phyloP scores from a whole-genome alignment of 1,284 basidiomycete species.

The Cronartium ribicola region DNA sequence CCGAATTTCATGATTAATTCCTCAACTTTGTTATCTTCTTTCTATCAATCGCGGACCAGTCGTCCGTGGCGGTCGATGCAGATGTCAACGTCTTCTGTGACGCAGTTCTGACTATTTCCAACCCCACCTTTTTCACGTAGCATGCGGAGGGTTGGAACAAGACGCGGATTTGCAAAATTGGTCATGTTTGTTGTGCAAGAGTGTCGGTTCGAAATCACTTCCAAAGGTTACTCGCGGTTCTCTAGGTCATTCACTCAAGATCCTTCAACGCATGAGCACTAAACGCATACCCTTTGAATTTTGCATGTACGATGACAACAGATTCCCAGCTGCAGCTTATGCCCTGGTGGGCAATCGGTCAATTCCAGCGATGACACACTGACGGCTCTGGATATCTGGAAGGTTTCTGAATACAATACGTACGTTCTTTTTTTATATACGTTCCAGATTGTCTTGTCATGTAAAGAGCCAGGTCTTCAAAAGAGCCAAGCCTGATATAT shows the following conservation, averaged over 20 bases:
- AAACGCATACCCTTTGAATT: neutral
- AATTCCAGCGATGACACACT: constrained; percentile 10
- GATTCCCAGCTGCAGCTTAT: constrained; percentile 39
- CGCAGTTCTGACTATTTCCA: too few relatives aligned
- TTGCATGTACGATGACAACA: neutral
- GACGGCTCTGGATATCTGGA: constrained; percentile 40
- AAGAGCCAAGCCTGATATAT: neutral
- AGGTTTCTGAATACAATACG: constrained; percentile 39
- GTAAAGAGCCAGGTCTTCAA: too few relatives aligned
- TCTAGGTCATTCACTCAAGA: neutral
- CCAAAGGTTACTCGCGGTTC: constrained; percentile 15
- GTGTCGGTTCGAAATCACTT: constrained; percentile 24
- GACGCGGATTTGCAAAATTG: constrained; percentile 10
- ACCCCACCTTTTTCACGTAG: neutral
- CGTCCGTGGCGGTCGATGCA: too few relatives aligned
- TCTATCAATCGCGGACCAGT: too few relatives aligned
- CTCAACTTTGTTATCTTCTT: too few relatives aligned
- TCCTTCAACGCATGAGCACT: neutral
- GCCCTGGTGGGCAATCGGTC: constrained; percentile 14
- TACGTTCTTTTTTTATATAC: neutral
- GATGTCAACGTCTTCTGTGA: too few relatives aligned
- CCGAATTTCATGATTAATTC: neutral
- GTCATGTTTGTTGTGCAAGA: constrained; percentile 36
- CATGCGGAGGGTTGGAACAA: constrained; percentile 28
- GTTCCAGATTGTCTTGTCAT: neutral